Evolutionary conservation across 345 rosid species (phyloP).

Genomic region (Melaleuca alternifolia): DNA sequence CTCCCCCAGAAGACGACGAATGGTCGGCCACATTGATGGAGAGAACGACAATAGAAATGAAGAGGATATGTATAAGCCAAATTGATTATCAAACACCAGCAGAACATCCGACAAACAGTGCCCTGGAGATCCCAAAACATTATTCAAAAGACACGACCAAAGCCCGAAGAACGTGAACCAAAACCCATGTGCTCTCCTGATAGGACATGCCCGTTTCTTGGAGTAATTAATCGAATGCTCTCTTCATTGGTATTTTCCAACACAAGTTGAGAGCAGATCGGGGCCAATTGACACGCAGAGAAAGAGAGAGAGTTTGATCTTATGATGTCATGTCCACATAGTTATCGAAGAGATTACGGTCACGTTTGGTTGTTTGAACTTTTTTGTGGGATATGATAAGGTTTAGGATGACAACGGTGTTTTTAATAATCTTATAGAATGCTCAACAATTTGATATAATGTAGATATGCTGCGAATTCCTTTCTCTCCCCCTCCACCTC

Average conservation of each 20-base stretch:
- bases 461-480: neutral
- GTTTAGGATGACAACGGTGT: rapidly evolving
- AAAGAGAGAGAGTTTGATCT: neutral
- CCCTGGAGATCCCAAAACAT: neutral
- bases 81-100: neutral
- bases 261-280: too few relatives aligned
- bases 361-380: rapidly evolving
- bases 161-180: neutral
- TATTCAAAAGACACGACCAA: neutral
- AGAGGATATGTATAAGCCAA: neutral
- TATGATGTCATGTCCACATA: rapidly evolving
- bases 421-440: neutral
- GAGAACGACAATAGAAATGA: neutral
- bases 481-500: neutral
- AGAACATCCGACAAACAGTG: neutral
- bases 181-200: neutral
- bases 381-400: neutral
- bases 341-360: neutral
- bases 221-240: neutral
- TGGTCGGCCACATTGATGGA: neutral
- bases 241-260: neutral
- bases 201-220: neutral
- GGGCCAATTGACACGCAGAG: neutral
- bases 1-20: neutral
- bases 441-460: too few relatives aligned